phyloP scores from a whole-genome alignment of 139 green algal species.

The Asterochloris erici region DNA sequence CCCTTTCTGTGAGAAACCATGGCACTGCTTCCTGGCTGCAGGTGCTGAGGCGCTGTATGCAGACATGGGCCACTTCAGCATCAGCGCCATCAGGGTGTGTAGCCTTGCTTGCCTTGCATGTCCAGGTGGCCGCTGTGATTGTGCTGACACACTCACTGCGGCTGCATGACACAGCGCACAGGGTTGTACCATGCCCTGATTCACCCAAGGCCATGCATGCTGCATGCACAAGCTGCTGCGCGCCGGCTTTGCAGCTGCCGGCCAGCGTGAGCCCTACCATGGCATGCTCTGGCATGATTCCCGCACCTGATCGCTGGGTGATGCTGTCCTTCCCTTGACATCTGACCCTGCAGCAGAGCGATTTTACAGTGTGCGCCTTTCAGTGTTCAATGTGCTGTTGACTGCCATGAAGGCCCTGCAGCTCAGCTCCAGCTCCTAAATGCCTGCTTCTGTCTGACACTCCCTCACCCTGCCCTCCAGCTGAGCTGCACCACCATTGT shows the following conservation, averaged over 20 bases:
- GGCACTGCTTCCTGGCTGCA: background rate
- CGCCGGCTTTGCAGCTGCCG: too few relatives aligned
- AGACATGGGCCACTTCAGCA: conserved; percentile 62
- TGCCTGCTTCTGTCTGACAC: too few relatives aligned
- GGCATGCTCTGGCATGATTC: background rate
- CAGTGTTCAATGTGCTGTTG: background rate
- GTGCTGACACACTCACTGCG: too few relatives aligned
- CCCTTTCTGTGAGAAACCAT: too few relatives aligned
- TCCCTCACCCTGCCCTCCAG: background rate
- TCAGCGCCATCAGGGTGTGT: conserved; percentile 21
- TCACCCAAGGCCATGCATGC: too few relatives aligned
- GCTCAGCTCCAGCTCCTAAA: background rate
- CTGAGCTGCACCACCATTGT: conserved; percentile 26
- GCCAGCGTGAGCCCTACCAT: background rate
- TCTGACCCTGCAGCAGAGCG: background rate
- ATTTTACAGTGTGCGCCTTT: background rate
- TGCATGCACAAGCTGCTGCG: too few relatives aligned
- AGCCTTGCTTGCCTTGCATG: background rate
- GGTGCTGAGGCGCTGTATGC: conserved; percentile 64
- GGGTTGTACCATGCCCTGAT: too few relatives aligned
- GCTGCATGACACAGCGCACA: too few relatives aligned
- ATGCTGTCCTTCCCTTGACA: background rate
- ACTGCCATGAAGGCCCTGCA: background rate
- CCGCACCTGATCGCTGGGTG: background rate
- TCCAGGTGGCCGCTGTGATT: too few relatives aligned